phyloP scores from a whole-genome alignment of 2,329 filamentous ascomycete species.

The Aspergillus fumigatus region DNA sequence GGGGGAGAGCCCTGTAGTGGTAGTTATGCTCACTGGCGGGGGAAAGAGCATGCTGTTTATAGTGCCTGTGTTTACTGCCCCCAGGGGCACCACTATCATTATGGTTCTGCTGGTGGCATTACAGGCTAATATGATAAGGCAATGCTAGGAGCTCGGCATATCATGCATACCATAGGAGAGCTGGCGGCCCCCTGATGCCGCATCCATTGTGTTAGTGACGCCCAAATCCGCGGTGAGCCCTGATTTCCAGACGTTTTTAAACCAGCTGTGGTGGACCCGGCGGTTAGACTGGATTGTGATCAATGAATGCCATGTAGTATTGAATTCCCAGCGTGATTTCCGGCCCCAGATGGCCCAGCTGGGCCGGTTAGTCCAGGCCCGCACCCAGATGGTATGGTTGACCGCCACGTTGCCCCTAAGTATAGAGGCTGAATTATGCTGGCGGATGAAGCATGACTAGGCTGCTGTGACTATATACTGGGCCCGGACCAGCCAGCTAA shows the following conservation, averaged over 20 bases:
- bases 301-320: slow-evolving; percentile 8
- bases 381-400: slow-evolving; percentile 9
- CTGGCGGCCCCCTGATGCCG: slow-evolving; percentile 1
- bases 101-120: neutral
- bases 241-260: slow-evolving; percentile 4
- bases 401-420: slow-evolving; percentile 8
- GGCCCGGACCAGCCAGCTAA: neutral
- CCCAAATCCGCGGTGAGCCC: slow-evolving; percentile 1
- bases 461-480: neutral
- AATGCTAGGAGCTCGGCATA: neutral
- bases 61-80: neutral
- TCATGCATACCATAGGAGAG: slow-evolving; percentile 5
- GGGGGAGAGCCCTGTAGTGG: neutral
- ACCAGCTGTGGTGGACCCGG: neutral
- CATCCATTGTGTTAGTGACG: slow-evolving; percentile 6
- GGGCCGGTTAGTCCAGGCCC: neutral
- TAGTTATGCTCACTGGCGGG: neutral
- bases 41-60: slow-evolving; percentile 9
- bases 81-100: neutral
- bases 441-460: neutral
- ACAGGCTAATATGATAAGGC: neutral
- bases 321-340: slow-evolving; percentile 4
- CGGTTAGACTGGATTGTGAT: slow-evolving; percentile 6
- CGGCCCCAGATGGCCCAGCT: neutral
- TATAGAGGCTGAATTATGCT: neutral